Conservation (phyloP, 371 early-diverging fungal species). For the Entomophthora muscae region DNA sequence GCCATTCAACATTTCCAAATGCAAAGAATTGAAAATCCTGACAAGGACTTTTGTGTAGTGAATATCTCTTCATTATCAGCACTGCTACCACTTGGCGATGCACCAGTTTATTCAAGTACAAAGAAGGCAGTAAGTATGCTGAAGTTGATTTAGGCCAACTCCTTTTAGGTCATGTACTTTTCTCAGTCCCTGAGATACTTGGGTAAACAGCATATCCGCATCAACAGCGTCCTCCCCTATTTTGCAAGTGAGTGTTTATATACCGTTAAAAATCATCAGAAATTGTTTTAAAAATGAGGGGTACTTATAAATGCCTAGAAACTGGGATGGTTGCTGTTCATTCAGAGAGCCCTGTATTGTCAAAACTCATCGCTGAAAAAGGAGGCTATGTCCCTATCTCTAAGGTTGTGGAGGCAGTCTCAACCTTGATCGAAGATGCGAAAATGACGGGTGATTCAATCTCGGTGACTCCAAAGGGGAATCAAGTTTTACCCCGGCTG, state of each 20-base stretch:
- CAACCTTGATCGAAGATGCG: neutral
- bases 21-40: neutral
- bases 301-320: neutral
- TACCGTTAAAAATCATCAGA: no score
- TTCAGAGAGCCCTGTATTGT: neutral
- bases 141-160: neutral
- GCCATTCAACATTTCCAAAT: neutral
- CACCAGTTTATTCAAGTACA: neutral
- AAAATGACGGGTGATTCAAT: neutral
- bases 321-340: neutral
- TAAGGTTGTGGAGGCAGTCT: neutral
- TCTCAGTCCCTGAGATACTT: neutral
- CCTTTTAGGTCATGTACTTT: neutral
- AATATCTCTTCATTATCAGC: neutral
- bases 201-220: neutral
- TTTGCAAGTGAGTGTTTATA: neutral
- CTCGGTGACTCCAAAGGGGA: no score
- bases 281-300: no score
- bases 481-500: no score
- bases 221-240: neutral
- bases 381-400: neutral
- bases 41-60: neutral
- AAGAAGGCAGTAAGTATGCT: slow-evolving; percentile 1
- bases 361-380: neutral
- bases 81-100: neutral